Base-by-base conservation (phyloP, 768 basidiomycete species). In the Amyloporia xantha region DNA sequence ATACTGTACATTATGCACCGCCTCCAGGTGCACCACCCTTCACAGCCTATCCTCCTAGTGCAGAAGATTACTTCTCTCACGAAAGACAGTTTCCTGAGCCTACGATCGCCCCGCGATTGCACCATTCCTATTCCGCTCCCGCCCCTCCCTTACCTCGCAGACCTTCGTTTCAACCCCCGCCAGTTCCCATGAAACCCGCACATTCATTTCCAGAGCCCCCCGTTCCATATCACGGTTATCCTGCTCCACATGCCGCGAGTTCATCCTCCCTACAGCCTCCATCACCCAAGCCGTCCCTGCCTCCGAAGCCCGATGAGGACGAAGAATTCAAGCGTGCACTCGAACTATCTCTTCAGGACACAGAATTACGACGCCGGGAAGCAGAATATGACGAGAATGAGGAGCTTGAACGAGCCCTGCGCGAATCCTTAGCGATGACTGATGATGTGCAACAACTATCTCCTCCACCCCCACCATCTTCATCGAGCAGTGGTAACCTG, bases 331-430 rank as follows among this genome's bases (percentile, higher is more conserved):
- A 47, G n/a, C 54, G 52, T 17, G 59, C 53, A 3, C 41, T 63
- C 1, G 54, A 56, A 43, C 33, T 54, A n/a, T 60, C 64, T 12
- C 50, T 47, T 3, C 43, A 41, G 51, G 54, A 56, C 25, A 50
- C 54, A 10, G 51, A 46, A 5, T 48, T 44, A 26, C 49, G 54
- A 37, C 33, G 41, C 24, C 28, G 42, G 27, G 17, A 43, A 17
- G 24, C 49, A 19, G 10, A 28, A 11, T 35, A 17, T 5, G 61
- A 61, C 50, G 85, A 89, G 59, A 83, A 86, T 49, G 79, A 80
- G 25, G 82, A 87, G 37, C 67, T 89, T 12, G 77, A 77, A 19
- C 71, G 71, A 52, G 87, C 85, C 0, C 55, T 90, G 49, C 73
- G 78, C 54, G 74, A 74, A 50, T 84, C 82, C 1, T 52, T 72